Base-by-base conservation (phyloP, 352 stramenopile genomes). In the Phytophthora nicotianae region DNA sequence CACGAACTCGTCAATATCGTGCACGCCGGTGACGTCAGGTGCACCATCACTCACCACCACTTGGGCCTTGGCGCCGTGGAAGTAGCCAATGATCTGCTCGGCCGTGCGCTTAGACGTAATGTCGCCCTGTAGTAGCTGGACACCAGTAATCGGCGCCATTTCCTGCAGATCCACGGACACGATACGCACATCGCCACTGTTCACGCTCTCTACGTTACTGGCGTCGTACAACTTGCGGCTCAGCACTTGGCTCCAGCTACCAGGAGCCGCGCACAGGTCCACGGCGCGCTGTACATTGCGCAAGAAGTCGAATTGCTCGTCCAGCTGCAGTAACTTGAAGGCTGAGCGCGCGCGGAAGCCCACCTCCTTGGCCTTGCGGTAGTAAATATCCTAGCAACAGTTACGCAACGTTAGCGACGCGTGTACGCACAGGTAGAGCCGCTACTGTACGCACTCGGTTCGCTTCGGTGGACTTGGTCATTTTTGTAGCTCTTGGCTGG, bases 321-420 rank as follows among this genome's bases (percentile, higher is more conserved):
- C 97, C 14, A 99, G 73, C 70, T 99, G 97, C 40, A 99, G 77
- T 32, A 99, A 77, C 67, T 99, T 99, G 83, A 99, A 99, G 2
- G 98, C 98, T 26, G 93, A 99, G 50, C 98, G 88, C 13, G 98
- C 98, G 53, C 98, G 82, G 74, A 98, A 99, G 10, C 97, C 97
- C 5, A 97, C 87, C 70, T 99, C 96, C 71, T 98, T 98, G 29
- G 94, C 96, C 38, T 83, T 81, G 60, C 94, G 81, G 74, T 98
- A 98, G 70, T 93, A 95, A 51, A 95, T 92, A 48, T 95, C 86
- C 86, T 93, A 45, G 13, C 17, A 27, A 52, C 4, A 20, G 13
- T 21, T 26, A 48, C 26, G 13, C n/a, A 43, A 33, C 37, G 38
- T 58, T 47, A 65, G 43, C 17, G 20, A 20, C 11, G 33, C 2